phyloP scores from a whole-genome alignment of 306 rosid species.

The Corylus americana region DNA sequence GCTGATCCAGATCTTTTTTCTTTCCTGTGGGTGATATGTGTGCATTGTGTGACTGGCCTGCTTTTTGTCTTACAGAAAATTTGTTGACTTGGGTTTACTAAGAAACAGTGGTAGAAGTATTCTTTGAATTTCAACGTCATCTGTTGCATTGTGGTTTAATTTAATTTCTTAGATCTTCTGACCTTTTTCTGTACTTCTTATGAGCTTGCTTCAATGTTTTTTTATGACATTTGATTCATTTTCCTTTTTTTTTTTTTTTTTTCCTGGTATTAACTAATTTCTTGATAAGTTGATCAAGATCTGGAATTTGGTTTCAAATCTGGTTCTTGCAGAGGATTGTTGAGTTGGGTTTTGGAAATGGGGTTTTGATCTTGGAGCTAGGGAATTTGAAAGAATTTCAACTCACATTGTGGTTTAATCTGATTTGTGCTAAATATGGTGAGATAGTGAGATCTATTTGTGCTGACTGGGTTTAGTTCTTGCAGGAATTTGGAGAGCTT shows the following conservation, averaged over 20 bases:
- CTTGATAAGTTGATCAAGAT: constrained; percentile 40
- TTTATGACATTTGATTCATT: neutral
- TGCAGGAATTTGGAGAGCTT: constrained; percentile 74
- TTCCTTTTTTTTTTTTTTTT: neutral
- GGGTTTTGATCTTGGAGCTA: constrained; percentile 2
- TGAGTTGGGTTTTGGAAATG: constrained; percentile 8
- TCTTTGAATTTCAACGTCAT: constrained; percentile 10
- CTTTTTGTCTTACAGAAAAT: constrained; percentile 25
- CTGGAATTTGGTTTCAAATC: constrained; percentile 34
- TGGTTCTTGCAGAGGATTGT: constrained; percentile 10
- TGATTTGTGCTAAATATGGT: neutral
- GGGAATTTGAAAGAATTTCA: neutral
- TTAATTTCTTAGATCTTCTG: constrained; percentile 23
- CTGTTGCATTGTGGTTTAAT: constrained; percentile 24
- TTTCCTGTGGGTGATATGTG: constrained; percentile 27
- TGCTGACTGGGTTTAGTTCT: constrained; percentile 3
- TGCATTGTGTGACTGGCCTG: constrained; percentile 36
- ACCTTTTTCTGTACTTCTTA: neutral
- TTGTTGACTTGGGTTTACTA: constrained; percentile 30
- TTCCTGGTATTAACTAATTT: neutral
- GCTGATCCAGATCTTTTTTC: constrained; percentile 61
- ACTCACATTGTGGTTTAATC: constrained; percentile 20
- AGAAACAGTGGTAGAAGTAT: neutral
- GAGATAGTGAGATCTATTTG: constrained; percentile 32
- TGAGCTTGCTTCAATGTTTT: neutral